Evolutionary conservation across 1,139 yeast species (phyloP), one percentile per base, ranked within the genome.

Genomic region (Sugiyamaella pinicola): DNA sequence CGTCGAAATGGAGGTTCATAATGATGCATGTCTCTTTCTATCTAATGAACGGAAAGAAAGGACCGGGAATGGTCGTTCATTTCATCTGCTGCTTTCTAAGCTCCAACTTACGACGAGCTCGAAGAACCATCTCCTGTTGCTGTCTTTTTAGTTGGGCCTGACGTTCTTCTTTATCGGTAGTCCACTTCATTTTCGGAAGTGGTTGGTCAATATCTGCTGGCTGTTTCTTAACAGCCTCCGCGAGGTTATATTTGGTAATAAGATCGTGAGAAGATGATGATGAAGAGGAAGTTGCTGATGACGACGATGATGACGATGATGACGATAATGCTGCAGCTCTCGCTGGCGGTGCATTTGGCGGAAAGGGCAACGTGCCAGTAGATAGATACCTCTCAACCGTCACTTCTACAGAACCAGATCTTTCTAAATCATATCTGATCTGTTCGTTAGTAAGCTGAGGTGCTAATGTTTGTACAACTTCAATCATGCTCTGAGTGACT

Each of bases 401-500:
- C 9, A 71, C 78, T 67, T 88, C 93, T 1, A 91, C 91, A 5
- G 87, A 84, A 0, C 96, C 96, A 0, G 95, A 80, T 54, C 81
- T 76, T 63, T 82, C 80, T 48, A 81, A 67, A 54, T 71, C 75
- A 51, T 58, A 67, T 24, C 71, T 56, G 51, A 91, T 88, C 67
- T 87, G 95, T n/a, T 79, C 87, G 7, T 72, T 77, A 0, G 87
- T 75, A 47, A 88, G 72, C 31, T 76, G 76, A 1, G 98, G 97
- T 0, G 90, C 96, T 57, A 91, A 76, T 24, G 90, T 81, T 61
- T 84, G 88, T 1, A 91, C 97, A 0, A 87, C 84, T 60, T 87
- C 95, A 47, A 91, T 77, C 98, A 91, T 91, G 58, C 81, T 83
- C 9, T 77, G 79, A 2, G 89, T 85, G n/a, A 87, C 86, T 2